These are phyloP conservation scores for Chrysanthemum seticuspe DNA, from an alignment of 129 eudicot species.

Conservation along the genomic window DNA sequence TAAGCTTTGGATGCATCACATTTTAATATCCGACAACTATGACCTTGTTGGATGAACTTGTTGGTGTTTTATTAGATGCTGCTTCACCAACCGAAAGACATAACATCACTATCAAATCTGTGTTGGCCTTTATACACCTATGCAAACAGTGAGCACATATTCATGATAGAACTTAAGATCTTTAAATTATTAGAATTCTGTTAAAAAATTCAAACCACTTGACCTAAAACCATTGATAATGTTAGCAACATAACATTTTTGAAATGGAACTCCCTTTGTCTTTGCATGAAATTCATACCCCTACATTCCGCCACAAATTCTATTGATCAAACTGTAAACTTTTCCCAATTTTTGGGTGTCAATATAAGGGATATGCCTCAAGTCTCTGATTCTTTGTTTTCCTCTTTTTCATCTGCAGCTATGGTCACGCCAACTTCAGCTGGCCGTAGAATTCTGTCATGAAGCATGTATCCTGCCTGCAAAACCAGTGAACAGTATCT, in stretches of 20 bases:
- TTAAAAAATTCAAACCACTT: neutral
- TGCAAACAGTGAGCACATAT: neutral
- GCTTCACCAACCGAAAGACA: neutral
- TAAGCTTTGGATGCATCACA: constrained; percentile 27
- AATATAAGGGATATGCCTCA: neutral
- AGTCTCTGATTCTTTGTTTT: constrained; percentile 4
- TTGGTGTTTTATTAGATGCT: neutral
- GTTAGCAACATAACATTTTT: neutral
- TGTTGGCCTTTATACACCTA: neutral
- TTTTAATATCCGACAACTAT: neutral
- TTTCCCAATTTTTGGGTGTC: neutral
- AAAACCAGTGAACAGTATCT: constrained; percentile 13
- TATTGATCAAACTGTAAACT: neutral
- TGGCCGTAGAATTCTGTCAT: constrained; percentile 64
- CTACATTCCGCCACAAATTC: neutral
- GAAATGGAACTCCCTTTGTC: neutral
- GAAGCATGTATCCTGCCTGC: constrained; percentile 72
- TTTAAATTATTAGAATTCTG: neutral
- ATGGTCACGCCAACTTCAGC: constrained; percentile 71
- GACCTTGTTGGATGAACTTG: neutral
- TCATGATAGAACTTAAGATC: neutral
- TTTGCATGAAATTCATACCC: neutral
- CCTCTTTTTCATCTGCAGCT: constrained; percentile 27
- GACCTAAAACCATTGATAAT: neutral
- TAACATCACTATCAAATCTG: neutral